Percentiles rank a stretch among this genome's conserved stretches.
These are phyloP conservation scores for Coniella vitis DNA, from an alignment of 2,329 filamentous ascomycete species.

Conservation along the genomic window DNA sequence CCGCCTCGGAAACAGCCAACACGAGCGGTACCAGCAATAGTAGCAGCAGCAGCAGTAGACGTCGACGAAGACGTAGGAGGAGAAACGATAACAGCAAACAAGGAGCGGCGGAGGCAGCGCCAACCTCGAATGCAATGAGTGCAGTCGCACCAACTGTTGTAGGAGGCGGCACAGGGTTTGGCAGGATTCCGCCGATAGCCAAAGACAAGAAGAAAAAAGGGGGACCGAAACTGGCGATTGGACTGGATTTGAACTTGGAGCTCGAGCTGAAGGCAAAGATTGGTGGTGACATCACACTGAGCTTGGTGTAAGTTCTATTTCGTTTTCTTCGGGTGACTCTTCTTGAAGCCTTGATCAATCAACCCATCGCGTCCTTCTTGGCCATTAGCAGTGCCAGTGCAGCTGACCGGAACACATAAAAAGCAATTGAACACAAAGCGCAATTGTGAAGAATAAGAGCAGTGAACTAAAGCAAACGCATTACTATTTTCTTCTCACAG, in stretches of 20 bases:
- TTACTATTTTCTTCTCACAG: slow-evolving; percentile 11
- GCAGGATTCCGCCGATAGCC: not conserved
- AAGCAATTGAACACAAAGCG: not conserved
- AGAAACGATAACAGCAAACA: slow-evolving; percentile 2
- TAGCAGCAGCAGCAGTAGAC: slow-evolving; percentile 6
- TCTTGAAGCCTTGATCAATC: not conserved
- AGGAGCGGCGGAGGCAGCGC: too few species aligned
- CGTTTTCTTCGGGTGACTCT: not conserved
- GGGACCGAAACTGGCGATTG: slow-evolving; percentile 22
- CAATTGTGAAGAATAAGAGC: not conserved
- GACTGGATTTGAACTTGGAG: slow-evolving; percentile 64
- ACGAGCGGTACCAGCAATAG: not conserved
- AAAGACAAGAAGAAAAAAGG: slow-evolving; percentile 21
- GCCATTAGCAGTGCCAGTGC: too few species aligned
- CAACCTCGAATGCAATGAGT: not conserved
- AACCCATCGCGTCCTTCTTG: too few species aligned
- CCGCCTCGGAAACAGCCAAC: not conserved
- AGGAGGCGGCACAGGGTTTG: not conserved
- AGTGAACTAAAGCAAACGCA: not conserved
- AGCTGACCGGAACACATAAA: not conserved
- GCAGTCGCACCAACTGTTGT: not conserved
- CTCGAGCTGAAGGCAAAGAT: slow-evolving; percentile 76
- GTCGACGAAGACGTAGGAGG: slow-evolving; percentile 10
- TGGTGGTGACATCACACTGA: slow-evolving; percentile 66
- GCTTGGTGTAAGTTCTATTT: slow-evolving; percentile 51